These are phyloP conservation scores for Kalmanozyma brasiliensis DNA, from an alignment of 1,284 basidiomycete genomes.

Conservation along the genomic window DNA sequence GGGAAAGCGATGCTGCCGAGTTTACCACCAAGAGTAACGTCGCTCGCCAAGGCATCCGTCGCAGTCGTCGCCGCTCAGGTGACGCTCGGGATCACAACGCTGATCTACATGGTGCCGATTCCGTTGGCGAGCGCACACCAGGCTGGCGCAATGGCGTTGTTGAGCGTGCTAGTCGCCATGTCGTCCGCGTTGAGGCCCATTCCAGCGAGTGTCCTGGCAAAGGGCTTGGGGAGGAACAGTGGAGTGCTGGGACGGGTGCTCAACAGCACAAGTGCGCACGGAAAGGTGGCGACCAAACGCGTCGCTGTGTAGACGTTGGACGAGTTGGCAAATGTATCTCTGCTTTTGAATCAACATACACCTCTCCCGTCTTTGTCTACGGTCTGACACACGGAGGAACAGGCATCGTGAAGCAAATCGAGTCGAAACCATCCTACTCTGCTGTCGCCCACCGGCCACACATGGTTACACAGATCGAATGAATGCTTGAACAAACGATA, in stretches of 20 bases:
- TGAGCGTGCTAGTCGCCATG: slow-evolving; percentile 68
- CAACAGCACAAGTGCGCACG: slow-evolving; percentile 4
- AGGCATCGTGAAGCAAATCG: too few species aligned
- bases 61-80: slow-evolving; percentile 88
- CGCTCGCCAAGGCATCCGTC: slow-evolving; percentile 77
- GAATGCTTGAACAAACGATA: too few species aligned
- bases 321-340: too few species aligned
- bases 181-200: slow-evolving; percentile 30
- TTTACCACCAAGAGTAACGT: slow-evolving; percentile 78
- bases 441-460: too few species aligned
- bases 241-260: slow-evolving; percentile 14
- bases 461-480: too few species aligned
- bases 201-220: slow-evolving; percentile 11
- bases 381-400: too few species aligned
- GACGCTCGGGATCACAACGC: slow-evolving; percentile 86
- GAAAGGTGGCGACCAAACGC: not conserved
- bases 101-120: slow-evolving; percentile 92
- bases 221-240: not conserved
- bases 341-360: not conserved
- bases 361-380: not conserved
- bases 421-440: too few species aligned
- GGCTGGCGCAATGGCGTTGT: slow-evolving; percentile 86
- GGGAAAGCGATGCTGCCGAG: slow-evolving; percentile 70
- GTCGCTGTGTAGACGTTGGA: not conserved
- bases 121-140: slow-evolving; percentile 93